Conservation (phyloP, 371 early-diverging fungal genomes). For the Syncephalastrum racemosum region DNA sequence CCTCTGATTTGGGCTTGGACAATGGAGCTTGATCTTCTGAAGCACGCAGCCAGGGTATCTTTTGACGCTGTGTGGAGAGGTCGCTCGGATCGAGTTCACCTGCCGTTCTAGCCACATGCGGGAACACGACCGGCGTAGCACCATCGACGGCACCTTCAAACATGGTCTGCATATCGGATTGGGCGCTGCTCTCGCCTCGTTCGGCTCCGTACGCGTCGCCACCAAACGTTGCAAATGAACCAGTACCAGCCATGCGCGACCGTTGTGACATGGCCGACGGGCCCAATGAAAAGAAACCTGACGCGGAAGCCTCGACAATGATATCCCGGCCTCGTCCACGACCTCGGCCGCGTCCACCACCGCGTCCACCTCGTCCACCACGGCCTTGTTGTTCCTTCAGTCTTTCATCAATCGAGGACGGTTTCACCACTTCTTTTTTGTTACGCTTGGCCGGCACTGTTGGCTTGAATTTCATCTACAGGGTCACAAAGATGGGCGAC, state of each 20-base stretch:
- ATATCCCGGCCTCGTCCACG: constrained; percentile 29
- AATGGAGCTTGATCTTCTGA: constrained; percentile 12
- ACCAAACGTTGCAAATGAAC: constrained; percentile 34
- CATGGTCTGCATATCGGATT: constrained; percentile 32
- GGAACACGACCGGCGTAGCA: constrained; percentile 39
- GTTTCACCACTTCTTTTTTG: constrained; percentile 55
- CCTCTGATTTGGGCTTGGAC: constrained; percentile 13
- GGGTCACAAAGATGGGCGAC: background rate
- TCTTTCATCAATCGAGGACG: constrained; percentile 43
- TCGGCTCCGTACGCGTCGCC: constrained; percentile 26
- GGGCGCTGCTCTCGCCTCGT: constrained; percentile 25
- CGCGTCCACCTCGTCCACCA: constrained; percentile 34
- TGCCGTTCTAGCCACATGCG: constrained; percentile 31
- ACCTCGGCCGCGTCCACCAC: constrained; percentile 40
- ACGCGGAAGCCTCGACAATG: constrained; percentile 49
- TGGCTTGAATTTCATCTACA: constrained; percentile 66
- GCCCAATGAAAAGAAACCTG: constrained; percentile 70
- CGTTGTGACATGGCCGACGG: constrained; percentile 48
- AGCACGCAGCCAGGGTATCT: constrained; percentile 35
- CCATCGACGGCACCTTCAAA: constrained; percentile 22
- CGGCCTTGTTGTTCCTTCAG: constrained; percentile 27
- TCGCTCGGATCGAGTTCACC: constrained; percentile 46
- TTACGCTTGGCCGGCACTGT: constrained; percentile 62
- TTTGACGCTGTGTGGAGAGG: constrained; percentile 19
- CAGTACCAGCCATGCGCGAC: constrained; percentile 23